These are phyloP conservation scores for Colletotrichum tropicale DNA, from an alignment of 2,329 filamentous ascomycete species.

Conservation along the genomic window DNA sequence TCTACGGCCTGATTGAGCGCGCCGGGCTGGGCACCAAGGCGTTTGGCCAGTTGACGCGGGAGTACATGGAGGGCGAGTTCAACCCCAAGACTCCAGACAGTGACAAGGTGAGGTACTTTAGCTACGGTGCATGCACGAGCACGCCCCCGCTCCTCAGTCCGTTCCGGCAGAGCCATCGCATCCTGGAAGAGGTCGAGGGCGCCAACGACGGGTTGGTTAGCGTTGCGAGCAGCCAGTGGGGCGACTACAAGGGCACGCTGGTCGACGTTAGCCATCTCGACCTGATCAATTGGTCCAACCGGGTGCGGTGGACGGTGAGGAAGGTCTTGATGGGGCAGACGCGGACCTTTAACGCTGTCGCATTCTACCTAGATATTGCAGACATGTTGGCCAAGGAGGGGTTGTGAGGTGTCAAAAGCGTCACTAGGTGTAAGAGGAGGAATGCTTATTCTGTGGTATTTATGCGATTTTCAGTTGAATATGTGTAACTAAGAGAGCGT, in stretches of 20 bases:
- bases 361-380: conserved; percentile 69
- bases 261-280: conserved; percentile 67
- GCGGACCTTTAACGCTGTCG: conserved; percentile 69
- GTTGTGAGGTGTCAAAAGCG: conserved; percentile 26
- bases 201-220: conserved; percentile 73
- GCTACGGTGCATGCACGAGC: conserved; percentile 59
- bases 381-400: conserved; percentile 77
- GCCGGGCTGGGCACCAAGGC: conserved; percentile 63
- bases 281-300: conserved; percentile 72
- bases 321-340: conserved; percentile 54
- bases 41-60: conserved; percentile 64
- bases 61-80: conserved; percentile 63
- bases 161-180: conserved; percentile 56
- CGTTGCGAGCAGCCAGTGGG: conserved; percentile 66
- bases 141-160: conserved; percentile 68
- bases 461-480: neutral
- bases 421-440: neutral
- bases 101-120: conserved; percentile 61
- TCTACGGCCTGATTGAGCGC: conserved; percentile 54
- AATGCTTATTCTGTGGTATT: neutral
- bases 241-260: conserved; percentile 67
- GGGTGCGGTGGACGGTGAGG: conserved; percentile 60
- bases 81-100: conserved; percentile 62
- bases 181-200: conserved; percentile 58
- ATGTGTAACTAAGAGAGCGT: neutral